Evolutionary conservation across 2,329 filamentous ascomycete species (phyloP).

Genomic region (Aspergillus sp.): DNA sequence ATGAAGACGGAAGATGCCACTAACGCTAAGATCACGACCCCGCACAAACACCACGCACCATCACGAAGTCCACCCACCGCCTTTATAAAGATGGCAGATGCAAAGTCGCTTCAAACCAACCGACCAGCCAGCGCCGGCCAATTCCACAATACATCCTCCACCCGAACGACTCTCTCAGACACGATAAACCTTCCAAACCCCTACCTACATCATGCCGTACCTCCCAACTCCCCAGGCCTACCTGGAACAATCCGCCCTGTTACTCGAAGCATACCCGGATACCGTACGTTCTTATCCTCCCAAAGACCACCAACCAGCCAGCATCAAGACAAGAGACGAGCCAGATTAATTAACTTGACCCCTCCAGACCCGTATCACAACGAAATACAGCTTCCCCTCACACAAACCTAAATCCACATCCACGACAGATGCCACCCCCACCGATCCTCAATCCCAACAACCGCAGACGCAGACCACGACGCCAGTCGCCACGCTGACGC

Average conservation of each 20-base stretch:
- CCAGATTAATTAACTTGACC: no score
- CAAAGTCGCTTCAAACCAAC: neutral
- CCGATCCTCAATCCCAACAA: conserved; percentile 9
- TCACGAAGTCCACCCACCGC: neutral
- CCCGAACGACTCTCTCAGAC: neutral
- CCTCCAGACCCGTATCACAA: conserved; percentile 79
- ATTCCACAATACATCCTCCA: neutral
- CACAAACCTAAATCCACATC: conserved; percentile 33
- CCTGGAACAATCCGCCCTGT: conserved; percentile 81
- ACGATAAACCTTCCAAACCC: neutral
- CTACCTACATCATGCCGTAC: conserved; percentile 64
- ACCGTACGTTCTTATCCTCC: conserved; percentile 59
- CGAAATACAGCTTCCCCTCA: conserved; percentile 74
- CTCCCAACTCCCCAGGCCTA: conserved; percentile 83
- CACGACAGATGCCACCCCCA: conserved; percentile 21
- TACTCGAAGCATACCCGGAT: conserved; percentile 81
- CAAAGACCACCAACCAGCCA: neutral
- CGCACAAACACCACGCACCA: neutral
- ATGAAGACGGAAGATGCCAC: neutral
- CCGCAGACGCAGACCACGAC: conserved; percentile 42
- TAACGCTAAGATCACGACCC: neutral
- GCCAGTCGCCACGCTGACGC: conserved; percentile 67
- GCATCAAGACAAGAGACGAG: no score
- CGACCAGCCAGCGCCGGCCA: neutral
- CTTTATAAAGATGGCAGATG: neutral